Conservation (phyloP, 192 early-diverging fungal species). For the Jimgerdemannia flammicorona region DNA sequence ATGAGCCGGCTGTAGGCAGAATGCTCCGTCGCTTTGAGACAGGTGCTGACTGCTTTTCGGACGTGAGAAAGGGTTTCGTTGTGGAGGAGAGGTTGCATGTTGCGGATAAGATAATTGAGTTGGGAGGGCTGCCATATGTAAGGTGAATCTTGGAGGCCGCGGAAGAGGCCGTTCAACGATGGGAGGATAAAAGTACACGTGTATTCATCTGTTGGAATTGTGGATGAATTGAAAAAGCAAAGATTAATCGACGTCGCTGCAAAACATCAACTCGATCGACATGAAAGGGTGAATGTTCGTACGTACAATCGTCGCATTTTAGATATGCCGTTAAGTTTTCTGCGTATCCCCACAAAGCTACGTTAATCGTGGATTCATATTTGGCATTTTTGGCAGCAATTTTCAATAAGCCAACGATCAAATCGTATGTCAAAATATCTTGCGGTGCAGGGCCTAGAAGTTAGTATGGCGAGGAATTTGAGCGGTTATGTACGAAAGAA, state of each 20-base stretch:
- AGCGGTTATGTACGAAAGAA: background rate
- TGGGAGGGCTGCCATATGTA: constrained; percentile 40
- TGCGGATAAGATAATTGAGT: constrained; percentile 40
- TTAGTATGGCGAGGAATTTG: background rate
- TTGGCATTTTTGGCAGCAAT: constrained; percentile 34
- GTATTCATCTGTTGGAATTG: constrained; percentile 24
- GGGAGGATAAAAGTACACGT: constrained; percentile 54
- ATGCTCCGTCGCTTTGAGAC: constrained; percentile 30
- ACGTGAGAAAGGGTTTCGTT: constrained; percentile 43
- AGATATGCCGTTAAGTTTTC: constrained; percentile 25
- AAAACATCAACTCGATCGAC: background rate
- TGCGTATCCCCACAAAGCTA: constrained; percentile 45
- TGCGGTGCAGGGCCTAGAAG: constrained; percentile 23
- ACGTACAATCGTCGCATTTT: background rate
- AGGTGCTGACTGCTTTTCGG: constrained; percentile 29
- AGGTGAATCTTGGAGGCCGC: constrained; percentile 46
- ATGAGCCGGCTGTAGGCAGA: constrained; percentile 43
- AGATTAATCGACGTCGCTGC: background rate
- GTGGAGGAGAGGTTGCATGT: constrained; percentile 43
- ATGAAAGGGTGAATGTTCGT: background rate
- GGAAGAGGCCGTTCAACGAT: constrained; percentile 52
- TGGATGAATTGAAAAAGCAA: constrained; percentile 13
- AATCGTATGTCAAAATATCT: constrained; percentile 39
- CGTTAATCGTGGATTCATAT: constrained; percentile 31
- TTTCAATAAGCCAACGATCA: constrained; percentile 39